These are phyloP conservation scores for Nitzschia palea DNA, from an alignment of 108 stramenopile species.

Conservation along the genomic window DNA sequence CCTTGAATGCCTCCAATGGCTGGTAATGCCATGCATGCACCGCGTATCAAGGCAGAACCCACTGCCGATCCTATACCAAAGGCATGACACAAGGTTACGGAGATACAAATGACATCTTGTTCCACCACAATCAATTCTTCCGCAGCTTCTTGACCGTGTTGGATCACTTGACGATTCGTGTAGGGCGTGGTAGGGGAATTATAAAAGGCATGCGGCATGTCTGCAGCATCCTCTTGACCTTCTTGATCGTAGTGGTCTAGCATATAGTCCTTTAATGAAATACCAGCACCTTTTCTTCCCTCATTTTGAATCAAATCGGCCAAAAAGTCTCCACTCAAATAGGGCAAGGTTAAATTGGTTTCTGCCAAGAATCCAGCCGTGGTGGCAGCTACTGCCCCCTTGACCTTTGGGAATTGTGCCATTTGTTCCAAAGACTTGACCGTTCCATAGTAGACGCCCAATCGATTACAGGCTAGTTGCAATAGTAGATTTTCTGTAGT, in stretches of 20 bases:
- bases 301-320: constrained; percentile 25
- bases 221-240: background rate
- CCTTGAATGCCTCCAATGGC: constrained; percentile 52
- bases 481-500: constrained; percentile 40
- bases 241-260: constrained; percentile 26
- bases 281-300: background rate
- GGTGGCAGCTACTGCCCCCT: constrained; percentile 20
- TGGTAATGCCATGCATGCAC: constrained; percentile 43
- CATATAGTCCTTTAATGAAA: constrained; percentile 15
- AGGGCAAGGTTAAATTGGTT: constrained; percentile 22
- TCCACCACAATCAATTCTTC: constrained; percentile 25
- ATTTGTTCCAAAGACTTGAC: constrained; percentile 32
- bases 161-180: constrained; percentile 33
- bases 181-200: constrained; percentile 21
- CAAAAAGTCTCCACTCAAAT: constrained; percentile 35
- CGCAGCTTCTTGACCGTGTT: constrained; percentile 30
- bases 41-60: constrained; percentile 20
- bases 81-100: constrained; percentile 46
- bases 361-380: constrained; percentile 29
- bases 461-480: constrained; percentile 47
- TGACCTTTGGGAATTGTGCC: constrained; percentile 35
- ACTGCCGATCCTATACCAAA: constrained; percentile 57
- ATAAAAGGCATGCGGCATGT: constrained; percentile 33
- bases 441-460: constrained; percentile 43
- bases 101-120: constrained; percentile 41